A percentile compares a stretch with the other conserved stretches of the same genome.
These are phyloP conservation scores for Dendrobium huoshanense DNA, from an alignment of 106 monocot species.

Conservation along the genomic window DNA sequence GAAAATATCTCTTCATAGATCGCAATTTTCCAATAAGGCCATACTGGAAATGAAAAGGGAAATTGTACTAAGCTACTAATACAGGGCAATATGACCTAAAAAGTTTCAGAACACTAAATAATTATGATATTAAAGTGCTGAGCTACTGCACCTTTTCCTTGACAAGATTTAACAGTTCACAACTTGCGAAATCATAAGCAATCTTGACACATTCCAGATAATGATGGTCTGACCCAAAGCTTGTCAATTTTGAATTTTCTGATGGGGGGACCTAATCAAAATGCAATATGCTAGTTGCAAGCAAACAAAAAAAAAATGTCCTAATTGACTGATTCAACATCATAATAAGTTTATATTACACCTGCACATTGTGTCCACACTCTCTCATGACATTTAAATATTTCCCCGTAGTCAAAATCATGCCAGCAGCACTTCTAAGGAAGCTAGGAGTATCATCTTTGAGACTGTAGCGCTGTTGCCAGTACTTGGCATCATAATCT, in stretches of 20 bases:
- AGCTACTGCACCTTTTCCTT: slow-evolving; percentile 68
- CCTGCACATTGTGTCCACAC: slow-evolving; percentile 95
- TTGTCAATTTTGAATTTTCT: slow-evolving; percentile 70
- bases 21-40: slow-evolving; percentile 78
- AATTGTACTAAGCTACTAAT: not conserved
- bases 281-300: not conserved
- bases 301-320: not conserved
- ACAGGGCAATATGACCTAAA: not conserved
- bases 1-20: slow-evolving; percentile 87
- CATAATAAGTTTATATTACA: slow-evolving; percentile 12
- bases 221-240: slow-evolving; percentile 72
- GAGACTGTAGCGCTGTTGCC: slow-evolving; percentile 92
- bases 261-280: slow-evolving; percentile 63
- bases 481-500: slow-evolving; percentile 96
- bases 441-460: slow-evolving; percentile 94
- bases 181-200: slow-evolving; percentile 92
- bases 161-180: slow-evolving; percentile 82
- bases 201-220: slow-evolving; percentile 90
- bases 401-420: slow-evolving; percentile 90
- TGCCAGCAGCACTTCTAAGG: slow-evolving; percentile 66
- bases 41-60: slow-evolving; percentile 41
- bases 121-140: not conserved
- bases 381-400: slow-evolving; percentile 99
- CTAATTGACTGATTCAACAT: not conserved
- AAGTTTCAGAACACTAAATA: not conserved